These are phyloP conservation scores for Wickerhamiella cacticola DNA, from an alignment of 805 yeast species.

Conservation along the genomic window DNA sequence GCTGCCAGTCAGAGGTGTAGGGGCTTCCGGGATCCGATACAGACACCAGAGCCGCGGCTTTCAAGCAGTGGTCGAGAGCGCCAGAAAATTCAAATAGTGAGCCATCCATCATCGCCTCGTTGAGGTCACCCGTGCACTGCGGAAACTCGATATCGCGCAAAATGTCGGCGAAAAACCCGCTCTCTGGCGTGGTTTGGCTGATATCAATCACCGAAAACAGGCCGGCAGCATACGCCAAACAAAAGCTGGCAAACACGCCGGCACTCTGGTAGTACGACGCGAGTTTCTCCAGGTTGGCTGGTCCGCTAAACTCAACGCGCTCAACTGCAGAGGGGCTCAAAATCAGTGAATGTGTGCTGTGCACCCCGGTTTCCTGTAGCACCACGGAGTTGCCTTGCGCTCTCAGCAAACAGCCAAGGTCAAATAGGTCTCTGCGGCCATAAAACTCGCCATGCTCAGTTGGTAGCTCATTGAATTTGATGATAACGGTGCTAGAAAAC, in stretches of 20 bases:
- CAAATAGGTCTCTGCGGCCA: too few species aligned
- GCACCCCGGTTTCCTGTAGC: too few species aligned
- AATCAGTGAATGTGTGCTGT: too few species aligned
- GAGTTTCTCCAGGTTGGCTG: too few species aligned
- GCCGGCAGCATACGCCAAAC: background rate
- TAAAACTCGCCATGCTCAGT: too few species aligned
- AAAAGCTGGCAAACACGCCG: background rate
- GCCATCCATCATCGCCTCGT: too few species aligned
- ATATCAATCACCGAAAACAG: background rate
- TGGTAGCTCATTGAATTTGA: too few species aligned
- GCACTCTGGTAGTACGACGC: background rate
- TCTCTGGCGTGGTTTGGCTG: background rate
- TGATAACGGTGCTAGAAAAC: too few species aligned
- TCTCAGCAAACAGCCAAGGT: too few species aligned
- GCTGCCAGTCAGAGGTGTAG: background rate
- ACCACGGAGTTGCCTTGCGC: too few species aligned
- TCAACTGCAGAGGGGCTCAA: too few species aligned
- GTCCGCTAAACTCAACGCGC: too few species aligned
- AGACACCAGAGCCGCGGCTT: background rate
- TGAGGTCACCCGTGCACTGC: background rate
- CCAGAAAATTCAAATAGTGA: background rate
- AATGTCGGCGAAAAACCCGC: background rate
- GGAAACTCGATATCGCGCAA: background rate
- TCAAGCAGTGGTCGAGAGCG: background rate
- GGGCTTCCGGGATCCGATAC: constrained; percentile 6